Evolutionary conservation across 805 yeast species (phyloP), one percentile per base, ranked within the genome.

Genomic region (Vanderwaltozyma yarrowii): DNA sequence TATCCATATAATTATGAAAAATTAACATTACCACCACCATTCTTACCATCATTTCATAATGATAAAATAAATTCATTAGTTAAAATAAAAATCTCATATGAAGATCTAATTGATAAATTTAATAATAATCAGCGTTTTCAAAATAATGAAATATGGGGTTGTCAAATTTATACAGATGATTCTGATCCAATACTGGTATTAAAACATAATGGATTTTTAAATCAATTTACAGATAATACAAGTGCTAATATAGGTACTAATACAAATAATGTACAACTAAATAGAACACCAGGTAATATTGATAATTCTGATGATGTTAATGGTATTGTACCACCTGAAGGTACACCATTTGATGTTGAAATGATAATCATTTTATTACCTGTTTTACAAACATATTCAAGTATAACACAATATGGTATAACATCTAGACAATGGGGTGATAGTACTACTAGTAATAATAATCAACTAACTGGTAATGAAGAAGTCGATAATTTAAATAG

Each of bases 131-230:
- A 63, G 23, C 66, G 74, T 36, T 66, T 63, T 12, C 51, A 48
- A 26, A 73, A 80, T 23, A 63, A 76, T 36, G 70, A 72, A 33
- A 45, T 87, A 2, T 89, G 97, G 97, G 98, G 98, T 2, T 73
- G 88, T 2, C 95, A 88, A 32, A 67, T 92, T 1, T 92, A 89
- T 59, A 84, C 96, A 0, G 97, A 92, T 59, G 98, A 89, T 58
- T 81, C 95, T 1, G 95, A 89, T 57, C 64, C 88, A 2, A 68
- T 89, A 27, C 68, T 83, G 5, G 80, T 78, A 0, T 62, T 89
- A 36, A 71, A 75, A 44, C 97, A 92, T 50, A 64, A 77, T 43
- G 96, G 0, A 61, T 79, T 33, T 53, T 55, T 24, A 43, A 45
- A 7, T 49, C 58, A 9, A 50, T 50, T 6, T 53, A 47, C 10